A percentile compares a stretch with the other conserved stretches of the same genome.
Conservation (phyloP, 306 rosid species). For the Casuarina glauca region DNA sequence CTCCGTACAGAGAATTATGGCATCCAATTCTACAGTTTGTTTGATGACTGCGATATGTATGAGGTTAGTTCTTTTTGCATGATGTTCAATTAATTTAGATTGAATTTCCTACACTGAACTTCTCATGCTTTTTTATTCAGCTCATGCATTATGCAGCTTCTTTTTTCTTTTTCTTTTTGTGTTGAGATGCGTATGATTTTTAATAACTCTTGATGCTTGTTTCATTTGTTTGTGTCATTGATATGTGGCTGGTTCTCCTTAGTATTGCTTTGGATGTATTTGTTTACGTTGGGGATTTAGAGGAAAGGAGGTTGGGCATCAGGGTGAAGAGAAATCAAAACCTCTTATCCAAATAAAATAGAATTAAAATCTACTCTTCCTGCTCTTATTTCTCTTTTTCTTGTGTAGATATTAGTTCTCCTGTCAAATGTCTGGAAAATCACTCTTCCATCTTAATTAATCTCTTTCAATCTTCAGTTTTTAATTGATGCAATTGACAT, state of each 20-base stretch:
- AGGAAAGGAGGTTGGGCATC: background rate
- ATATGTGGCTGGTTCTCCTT: background rate
- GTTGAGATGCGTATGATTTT: conserved; percentile 1
- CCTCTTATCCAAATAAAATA: background rate
- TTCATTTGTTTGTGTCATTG: background rate
- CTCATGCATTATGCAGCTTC: background rate
- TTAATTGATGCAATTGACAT: background rate
- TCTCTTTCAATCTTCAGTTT: background rate
- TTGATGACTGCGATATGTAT: conserved; percentile 74
- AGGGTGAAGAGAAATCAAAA: background rate
- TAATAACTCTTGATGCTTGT: background rate
- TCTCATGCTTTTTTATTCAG: background rate
- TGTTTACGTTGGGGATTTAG: conserved; percentile 5
- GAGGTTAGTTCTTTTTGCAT: conserved; percentile 56
- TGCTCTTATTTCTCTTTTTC: background rate
- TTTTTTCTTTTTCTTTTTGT: background rate
- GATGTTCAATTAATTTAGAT: conserved; percentile 5
- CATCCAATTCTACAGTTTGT: conserved; percentile 81
- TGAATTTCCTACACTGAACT: conserved; percentile 11
- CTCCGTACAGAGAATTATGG: conserved; percentile 75
- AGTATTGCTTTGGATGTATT: conserved; percentile 1
- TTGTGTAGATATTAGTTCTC: background rate
- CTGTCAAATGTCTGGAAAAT: background rate
- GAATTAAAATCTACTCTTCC: too few relatives aligned
- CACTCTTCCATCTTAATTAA: background rate